Base-by-base conservation (phyloP, 2,329 filamentous ascomycete genomes). In the Penicillium digitatum region DNA sequence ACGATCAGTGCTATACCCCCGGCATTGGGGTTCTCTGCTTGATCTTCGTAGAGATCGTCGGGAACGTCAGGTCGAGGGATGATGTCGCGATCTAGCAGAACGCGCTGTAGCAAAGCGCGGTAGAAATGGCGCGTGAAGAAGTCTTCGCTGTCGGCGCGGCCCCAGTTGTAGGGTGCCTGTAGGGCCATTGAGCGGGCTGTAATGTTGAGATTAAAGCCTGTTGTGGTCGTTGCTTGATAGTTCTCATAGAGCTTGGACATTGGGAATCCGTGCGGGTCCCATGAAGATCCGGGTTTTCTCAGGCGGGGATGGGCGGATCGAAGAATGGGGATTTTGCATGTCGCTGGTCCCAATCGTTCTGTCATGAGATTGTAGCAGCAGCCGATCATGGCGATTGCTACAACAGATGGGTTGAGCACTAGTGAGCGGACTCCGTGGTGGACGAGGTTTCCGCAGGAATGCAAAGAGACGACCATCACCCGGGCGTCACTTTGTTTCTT, bases 281-380 rank as follows among this genome's bases (percentile, higher is more conserved):
- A 85, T n/a, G 85, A 83, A 50, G 81, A 81, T 1, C 88, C 86
- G 40, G 90, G 89, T 26, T 82, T 77, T 14, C 81, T 77, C 0
- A 92, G 80, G 1, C 90, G 85, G 2, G 82, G 65, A 80, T 91
- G 90, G 76, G 69, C 87, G 65, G 89, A 87, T 9, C 91, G 87
- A 34, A 93, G 81, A 46, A 85, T 83, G 1, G 90, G 87, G 20
- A 90, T 81, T 72, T 96, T 96, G 78, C 89, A 93, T 0, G 90
- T 91, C 18, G 90, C 88, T 1, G 91, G 89, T 0, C 90, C 89
- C 12, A 96, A 82, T 54, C 89, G 86, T 74, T 97, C 94, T 0
- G 93, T 96, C 63, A 97, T 78, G 6, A 97, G 84, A 66, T 99
- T 99, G 80, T 99, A 97, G 79, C 94, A 99, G 78, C 94, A 99